Conservation (phyloP, 2,329 filamentous ascomycete species). For the Aspergillus pseudoglaucus region DNA sequence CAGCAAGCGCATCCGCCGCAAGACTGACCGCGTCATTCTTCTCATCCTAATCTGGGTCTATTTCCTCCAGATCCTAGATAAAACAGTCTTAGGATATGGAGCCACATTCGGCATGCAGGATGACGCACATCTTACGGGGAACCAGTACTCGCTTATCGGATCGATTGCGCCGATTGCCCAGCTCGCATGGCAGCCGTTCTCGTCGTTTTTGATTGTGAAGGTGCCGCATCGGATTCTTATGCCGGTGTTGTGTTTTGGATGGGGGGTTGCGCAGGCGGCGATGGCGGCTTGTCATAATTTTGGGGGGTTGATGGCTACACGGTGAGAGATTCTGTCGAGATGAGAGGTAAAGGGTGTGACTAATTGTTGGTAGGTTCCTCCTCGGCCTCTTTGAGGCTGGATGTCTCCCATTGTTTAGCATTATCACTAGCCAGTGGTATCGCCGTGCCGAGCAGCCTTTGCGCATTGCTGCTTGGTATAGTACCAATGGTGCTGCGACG, state of each 20-base stretch:
- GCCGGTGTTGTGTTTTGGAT: conserved; percentile 43
- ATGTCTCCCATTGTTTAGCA: conserved; percentile 40
- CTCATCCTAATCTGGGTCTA: conserved; percentile 41
- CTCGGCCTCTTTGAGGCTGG: conserved; percentile 49
- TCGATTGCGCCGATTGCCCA: conserved; percentile 56
- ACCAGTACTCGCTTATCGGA: conserved; percentile 52
- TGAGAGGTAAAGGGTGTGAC: no score
- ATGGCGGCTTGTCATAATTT: conserved; percentile 46
- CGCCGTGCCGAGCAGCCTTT: conserved; percentile 54
- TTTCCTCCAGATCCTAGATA: conserved; percentile 51
- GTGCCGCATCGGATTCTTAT: conserved; percentile 55
- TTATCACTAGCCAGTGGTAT: conserved; percentile 44
- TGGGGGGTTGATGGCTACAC: conserved; percentile 38
- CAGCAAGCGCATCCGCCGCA: conserved; percentile 52
- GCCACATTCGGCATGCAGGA: conserved; percentile 50
- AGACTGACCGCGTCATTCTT: conserved; percentile 57
- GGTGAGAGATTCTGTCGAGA: not conserved
- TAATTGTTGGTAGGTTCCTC: conserved; percentile 38
- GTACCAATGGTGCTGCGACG: conserved; percentile 53
- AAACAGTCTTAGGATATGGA: conserved; percentile 51
- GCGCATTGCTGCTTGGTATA: conserved; percentile 61
- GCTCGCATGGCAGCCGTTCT: conserved; percentile 56
- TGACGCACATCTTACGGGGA: conserved; percentile 47
- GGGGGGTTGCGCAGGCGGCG: conserved; percentile 43
- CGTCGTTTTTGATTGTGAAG: conserved; percentile 54